A percentile compares a stretch with the other conserved stretches of the same genome.
Evolutionary conservation across 805 yeast species (phyloP).

Genomic region (Saturnispora gosingensis): DNA sequence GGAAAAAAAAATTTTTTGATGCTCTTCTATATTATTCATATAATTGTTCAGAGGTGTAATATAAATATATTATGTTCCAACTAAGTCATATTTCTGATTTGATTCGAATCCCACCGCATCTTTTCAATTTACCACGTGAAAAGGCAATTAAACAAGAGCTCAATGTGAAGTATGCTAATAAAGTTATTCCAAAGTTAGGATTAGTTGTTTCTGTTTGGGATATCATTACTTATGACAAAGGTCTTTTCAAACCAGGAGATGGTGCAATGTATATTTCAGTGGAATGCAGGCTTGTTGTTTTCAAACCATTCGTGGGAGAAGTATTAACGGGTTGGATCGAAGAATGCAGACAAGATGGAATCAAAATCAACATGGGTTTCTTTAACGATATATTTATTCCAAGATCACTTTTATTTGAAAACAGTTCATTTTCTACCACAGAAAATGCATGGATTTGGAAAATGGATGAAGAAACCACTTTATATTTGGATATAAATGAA

Average conservation of each 20-base stretch:
- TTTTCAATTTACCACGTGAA: slow-evolving; percentile 62
- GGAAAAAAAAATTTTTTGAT: slow-evolving; percentile 1
- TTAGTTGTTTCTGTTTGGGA: slow-evolving; percentile 82
- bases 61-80: slow-evolving; percentile 57
- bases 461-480: slow-evolving; percentile 59
- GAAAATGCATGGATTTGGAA: slow-evolving; percentile 97
- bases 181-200: slow-evolving; percentile 76
- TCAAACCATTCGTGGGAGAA: slow-evolving; percentile 94
- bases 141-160: slow-evolving; percentile 73
- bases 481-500: slow-evolving; percentile 85
- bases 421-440: slow-evolving; percentile 31
- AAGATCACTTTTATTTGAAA: slow-evolving; percentile 67
- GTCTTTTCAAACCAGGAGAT: slow-evolving; percentile 86
- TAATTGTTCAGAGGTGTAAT: neutral
- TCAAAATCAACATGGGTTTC: slow-evolving; percentile 75
- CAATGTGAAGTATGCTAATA: slow-evolving; percentile 77
- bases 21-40: neutral
- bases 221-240: slow-evolving; percentile 72
- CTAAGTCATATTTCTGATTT: slow-evolving; percentile 74
- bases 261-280: slow-evolving; percentile 79
- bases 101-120: slow-evolving; percentile 80
- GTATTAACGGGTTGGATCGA: slow-evolving; percentile 88
- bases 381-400: slow-evolving; percentile 93
- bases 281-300: slow-evolving; percentile 65
- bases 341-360: slow-evolving; percentile 79